phyloP scores from a whole-genome alignment of 345 rosid genomes.

The Eucalyptus tenuipes region DNA sequence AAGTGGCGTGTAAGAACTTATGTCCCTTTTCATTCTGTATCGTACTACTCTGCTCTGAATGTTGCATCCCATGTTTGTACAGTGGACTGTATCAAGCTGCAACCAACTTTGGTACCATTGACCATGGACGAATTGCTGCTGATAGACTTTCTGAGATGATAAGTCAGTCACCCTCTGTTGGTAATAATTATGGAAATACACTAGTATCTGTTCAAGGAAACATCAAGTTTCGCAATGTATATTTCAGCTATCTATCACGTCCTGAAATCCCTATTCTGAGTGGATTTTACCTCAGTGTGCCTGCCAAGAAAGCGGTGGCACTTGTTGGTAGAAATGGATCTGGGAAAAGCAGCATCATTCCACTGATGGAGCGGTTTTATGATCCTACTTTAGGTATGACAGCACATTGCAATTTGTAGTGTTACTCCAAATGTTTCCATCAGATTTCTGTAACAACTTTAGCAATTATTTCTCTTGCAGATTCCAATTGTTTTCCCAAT shows the following conservation, averaged over 20 bases:
- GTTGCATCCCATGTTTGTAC: background rate
- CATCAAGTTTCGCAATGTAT: constrained; percentile 92
- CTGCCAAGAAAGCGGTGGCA: constrained; percentile 89
- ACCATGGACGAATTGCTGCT: constrained; percentile 96
- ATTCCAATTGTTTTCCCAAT: background rate
- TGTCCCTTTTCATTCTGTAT: background rate
- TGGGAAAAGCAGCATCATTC: constrained; percentile 96
- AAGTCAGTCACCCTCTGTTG: constrained; percentile 67
- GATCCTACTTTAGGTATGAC: constrained; percentile 86
- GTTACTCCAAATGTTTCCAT: background rate
- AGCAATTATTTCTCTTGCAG: background rate
- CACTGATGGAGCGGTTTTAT: constrained; percentile 94
- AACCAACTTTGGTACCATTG: constrained; percentile 88
- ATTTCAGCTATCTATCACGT: constrained; percentile 94
- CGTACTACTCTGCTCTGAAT: background rate
- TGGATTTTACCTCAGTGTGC: constrained; percentile 94
- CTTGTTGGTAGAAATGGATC: constrained; percentile 99
- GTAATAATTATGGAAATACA: constrained; percentile 58
- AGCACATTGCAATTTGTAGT: background rate
- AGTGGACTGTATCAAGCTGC: constrained; percentile 99
- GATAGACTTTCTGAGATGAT: constrained; percentile 97
- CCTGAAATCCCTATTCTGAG: constrained; percentile 96
- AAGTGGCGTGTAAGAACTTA: constrained; percentile 84
- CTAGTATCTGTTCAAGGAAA: constrained; percentile 64
- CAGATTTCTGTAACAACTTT: background rate